These are phyloP conservation scores for Selaginella tamariscina DNA, from an alignment of 75 land plant species.

Conservation along the genomic window DNA sequence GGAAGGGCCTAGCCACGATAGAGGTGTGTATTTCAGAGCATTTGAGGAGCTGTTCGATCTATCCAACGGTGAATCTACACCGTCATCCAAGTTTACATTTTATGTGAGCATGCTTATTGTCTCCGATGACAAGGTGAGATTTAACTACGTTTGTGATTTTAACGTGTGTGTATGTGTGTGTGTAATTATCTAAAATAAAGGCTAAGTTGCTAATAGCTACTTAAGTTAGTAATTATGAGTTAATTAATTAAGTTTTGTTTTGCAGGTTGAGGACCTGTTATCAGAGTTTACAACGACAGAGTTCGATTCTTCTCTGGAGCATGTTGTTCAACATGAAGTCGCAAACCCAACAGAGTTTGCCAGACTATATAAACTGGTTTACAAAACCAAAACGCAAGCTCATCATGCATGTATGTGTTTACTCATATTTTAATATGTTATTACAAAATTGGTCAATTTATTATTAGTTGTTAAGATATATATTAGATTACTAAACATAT, in stretches of 20 bases:
- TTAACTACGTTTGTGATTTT: not conserved
- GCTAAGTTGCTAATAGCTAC: not conserved
- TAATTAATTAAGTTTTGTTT: not conserved
- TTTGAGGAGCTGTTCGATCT: slow-evolving; percentile 13
- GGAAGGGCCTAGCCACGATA: slow-evolving; percentile 12
- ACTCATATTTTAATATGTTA: not conserved
- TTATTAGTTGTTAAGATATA: too few relatives aligned
- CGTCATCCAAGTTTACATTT: slow-evolving; percentile 2
- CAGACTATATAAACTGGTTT: not conserved
- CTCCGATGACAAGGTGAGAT: not conserved
- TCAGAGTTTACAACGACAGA: not conserved
- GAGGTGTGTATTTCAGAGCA: slow-evolving; percentile 5
- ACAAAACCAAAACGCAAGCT: not conserved
- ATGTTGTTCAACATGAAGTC: not conserved
- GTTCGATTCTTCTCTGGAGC: not conserved
- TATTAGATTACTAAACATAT: not conserved
- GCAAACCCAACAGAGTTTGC: not conserved
- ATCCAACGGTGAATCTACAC: slow-evolving; percentile 4
- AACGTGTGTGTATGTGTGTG: not conserved
- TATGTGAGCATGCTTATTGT: not conserved
- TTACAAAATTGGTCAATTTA: too few relatives aligned
- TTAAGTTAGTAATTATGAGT: not conserved
- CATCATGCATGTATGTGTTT: not conserved
- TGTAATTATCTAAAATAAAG: not conserved
- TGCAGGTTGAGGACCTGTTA: slow-evolving; percentile 1